Conservation (phyloP, 495 filamentous ascomycete genomes). For the Barbatosphaeria neglecta region DNA sequence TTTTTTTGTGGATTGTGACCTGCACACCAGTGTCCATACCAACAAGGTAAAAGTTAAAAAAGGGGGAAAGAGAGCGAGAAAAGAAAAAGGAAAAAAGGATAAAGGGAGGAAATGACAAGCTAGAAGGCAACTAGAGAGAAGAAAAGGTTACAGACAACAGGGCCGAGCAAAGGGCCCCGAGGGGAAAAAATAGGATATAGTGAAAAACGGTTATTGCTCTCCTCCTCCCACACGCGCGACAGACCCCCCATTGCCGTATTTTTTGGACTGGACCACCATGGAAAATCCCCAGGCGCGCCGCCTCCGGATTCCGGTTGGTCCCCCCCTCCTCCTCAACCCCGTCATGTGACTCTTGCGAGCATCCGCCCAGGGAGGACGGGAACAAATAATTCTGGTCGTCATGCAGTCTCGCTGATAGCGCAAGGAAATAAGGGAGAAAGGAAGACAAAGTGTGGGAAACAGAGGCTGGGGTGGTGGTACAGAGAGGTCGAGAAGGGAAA, state of each 20-base stretch:
- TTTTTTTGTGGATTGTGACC: conserved; percentile 3
- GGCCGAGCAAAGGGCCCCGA: neutral
- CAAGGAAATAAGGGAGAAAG: conserved; percentile 2
- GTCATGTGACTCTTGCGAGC: no score
- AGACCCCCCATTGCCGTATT: neutral
- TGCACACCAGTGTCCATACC: conserved; percentile 1
- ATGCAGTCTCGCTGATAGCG: conserved; percentile 5
- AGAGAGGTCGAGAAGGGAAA: conserved; percentile 12
- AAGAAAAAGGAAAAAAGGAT: conserved; percentile 9
- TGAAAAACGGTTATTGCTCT: conserved; percentile 7
- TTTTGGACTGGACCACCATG: no score
- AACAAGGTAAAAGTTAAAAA: conserved; percentile 3
- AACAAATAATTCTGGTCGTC: conserved; percentile 15
- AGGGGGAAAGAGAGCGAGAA: conserved; percentile 17
- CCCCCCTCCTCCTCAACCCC: conserved; percentile 6
- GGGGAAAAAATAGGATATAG: neutral
- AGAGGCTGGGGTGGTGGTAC: conserved; percentile 17
- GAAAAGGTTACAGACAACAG: neutral
- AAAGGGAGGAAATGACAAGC: conserved; percentile 3
- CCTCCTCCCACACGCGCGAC: neutral
- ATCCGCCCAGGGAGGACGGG: conserved; percentile 7
- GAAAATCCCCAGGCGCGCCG: conserved; percentile 13
- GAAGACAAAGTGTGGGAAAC: neutral
- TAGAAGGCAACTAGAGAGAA: neutral
- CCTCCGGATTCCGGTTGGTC: conserved; percentile 13